Conservation (phyloP, 768 basidiomycete genomes). For the Hirschioporus abietinus region DNA sequence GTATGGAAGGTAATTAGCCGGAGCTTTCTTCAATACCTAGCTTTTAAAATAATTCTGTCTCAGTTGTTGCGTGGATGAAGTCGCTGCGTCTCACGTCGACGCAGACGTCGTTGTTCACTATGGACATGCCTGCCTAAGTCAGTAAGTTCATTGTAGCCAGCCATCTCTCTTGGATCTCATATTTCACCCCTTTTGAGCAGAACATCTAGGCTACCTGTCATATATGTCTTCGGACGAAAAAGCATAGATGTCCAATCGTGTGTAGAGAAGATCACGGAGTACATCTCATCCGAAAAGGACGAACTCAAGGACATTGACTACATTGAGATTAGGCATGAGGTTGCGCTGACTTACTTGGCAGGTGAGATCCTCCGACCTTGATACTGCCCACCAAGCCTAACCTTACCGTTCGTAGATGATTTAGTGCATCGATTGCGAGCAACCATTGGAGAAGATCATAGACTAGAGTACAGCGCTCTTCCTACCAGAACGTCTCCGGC, state of each 20-base stretch:
- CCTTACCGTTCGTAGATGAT: background rate
- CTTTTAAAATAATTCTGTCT: background rate
- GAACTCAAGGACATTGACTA: slow-evolving; percentile 20
- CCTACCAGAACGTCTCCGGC: background rate
- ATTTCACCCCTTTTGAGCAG: slow-evolving; percentile 32
- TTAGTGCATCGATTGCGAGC: background rate
- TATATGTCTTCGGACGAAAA: slow-evolving; percentile 86
- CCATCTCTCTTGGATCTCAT: slow-evolving; percentile 5
- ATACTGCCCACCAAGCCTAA: background rate
- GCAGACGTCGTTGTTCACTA: slow-evolving; percentile 93
- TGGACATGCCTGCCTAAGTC: slow-evolving; percentile 92
- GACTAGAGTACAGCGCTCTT: background rate
- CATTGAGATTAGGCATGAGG: slow-evolving; percentile 67
- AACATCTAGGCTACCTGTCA: slow-evolving; percentile 80
- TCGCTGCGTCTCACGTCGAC: slow-evolving; percentile 90
- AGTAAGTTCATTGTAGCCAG: slow-evolving; percentile 43
- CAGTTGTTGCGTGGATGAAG: slow-evolving; percentile 96
- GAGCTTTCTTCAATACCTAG: background rate
- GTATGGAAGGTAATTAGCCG: slow-evolving; percentile 74
- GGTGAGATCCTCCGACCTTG: slow-evolving; percentile 31
- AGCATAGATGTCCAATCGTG: slow-evolving; percentile 52
- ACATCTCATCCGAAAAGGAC: slow-evolving; percentile 10
- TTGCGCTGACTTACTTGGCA: slow-evolving; percentile 64
- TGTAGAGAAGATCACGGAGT: slow-evolving; percentile 32
- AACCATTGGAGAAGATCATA: background rate